Conservation (phyloP, 2,329 filamentous ascomycete genomes). For the Verticillium nonalfalfae region DNA sequence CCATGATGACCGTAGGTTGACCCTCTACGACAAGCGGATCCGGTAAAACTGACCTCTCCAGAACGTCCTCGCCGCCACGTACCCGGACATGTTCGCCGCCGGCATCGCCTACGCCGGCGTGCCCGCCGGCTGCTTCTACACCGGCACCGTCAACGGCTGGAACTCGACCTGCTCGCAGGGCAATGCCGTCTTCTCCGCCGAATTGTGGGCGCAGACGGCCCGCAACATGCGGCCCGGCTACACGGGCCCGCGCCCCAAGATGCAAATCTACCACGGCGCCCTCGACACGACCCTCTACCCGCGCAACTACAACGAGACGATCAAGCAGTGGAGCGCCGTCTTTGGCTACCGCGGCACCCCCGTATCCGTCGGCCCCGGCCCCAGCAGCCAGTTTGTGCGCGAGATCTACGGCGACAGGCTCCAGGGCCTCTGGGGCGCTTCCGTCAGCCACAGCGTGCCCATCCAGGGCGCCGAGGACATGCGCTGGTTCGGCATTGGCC, state of each 20-base stretch:
- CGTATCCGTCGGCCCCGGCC: conserved; percentile 18
- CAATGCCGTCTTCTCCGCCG: conserved; percentile 30
- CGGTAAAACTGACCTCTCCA: not conserved
- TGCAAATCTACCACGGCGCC: conserved; percentile 54
- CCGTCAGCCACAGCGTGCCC: conserved; percentile 24
- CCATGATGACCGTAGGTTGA: conserved; percentile 38
- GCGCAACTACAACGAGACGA: conserved; percentile 49
- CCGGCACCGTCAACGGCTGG: conserved; percentile 36
- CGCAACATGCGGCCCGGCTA: conserved; percentile 36
- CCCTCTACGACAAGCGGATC: not conserved
- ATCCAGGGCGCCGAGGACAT: conserved; percentile 19
- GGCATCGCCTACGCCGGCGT: conserved; percentile 36
- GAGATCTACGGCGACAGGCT: conserved; percentile 23
- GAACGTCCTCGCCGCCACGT: conserved; percentile 39
- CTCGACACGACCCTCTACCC: conserved; percentile 41
- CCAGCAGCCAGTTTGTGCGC: conserved; percentile 21
- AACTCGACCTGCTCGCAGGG: conserved; percentile 46
- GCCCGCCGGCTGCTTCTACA: conserved; percentile 36
- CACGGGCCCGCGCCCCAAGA: conserved; percentile 39
- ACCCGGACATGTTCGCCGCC: conserved; percentile 40
- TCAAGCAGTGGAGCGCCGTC: conserved; percentile 49
- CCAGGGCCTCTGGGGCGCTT: conserved; percentile 23
- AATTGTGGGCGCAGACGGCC: conserved; percentile 42
- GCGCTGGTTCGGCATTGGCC: conserved; percentile 16
- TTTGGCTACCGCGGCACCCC: conserved; percentile 29